A percentile compares a stretch with the other conserved stretches of the same genome.
These are phyloP conservation scores for Maudiozyma saulgeensis DNA, from an alignment of 805 yeast species.

Conservation along the genomic window DNA sequence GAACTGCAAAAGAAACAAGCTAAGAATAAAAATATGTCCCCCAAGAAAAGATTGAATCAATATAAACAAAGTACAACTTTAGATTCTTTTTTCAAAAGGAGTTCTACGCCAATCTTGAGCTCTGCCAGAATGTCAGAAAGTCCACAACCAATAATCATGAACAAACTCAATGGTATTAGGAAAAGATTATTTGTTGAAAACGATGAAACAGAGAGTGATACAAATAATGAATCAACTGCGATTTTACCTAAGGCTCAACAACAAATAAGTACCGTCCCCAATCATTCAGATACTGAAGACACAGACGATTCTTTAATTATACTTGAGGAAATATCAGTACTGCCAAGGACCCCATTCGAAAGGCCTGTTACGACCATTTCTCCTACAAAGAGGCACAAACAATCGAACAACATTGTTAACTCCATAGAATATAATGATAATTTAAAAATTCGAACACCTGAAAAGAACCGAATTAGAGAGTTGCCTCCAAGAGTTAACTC, in stretches of 20 bases:
- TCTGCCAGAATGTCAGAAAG: neutral
- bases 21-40: constrained; percentile 3
- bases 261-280: neutral
- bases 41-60: constrained; percentile 5
- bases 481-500: neutral
- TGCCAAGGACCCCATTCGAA: neutral
- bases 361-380: neutral
- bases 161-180: constrained; percentile 1
- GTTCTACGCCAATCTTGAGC: neutral
- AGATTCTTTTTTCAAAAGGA: constrained; percentile 10
- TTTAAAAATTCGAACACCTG: too few relatives aligned
- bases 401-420: too few relatives aligned
- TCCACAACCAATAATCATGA: neutral
- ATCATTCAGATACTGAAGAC: neutral
- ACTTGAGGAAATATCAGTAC: constrained; percentile 8
- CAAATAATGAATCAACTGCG: too few relatives aligned
- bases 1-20: neutral
- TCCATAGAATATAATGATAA: too few relatives aligned
- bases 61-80: constrained; percentile 19
- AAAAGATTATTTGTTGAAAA: constrained; percentile 20
- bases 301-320: constrained; percentile 14
- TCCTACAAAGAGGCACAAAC: neutral
- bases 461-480: too few relatives aligned
- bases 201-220: constrained; percentile 1
- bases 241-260: too few relatives aligned